Percentiles rank a stretch among this genome's conserved stretches.
phyloP scores from a whole-genome alignment of 345 rosid genomes.

The Corymbia maculata region DNA sequence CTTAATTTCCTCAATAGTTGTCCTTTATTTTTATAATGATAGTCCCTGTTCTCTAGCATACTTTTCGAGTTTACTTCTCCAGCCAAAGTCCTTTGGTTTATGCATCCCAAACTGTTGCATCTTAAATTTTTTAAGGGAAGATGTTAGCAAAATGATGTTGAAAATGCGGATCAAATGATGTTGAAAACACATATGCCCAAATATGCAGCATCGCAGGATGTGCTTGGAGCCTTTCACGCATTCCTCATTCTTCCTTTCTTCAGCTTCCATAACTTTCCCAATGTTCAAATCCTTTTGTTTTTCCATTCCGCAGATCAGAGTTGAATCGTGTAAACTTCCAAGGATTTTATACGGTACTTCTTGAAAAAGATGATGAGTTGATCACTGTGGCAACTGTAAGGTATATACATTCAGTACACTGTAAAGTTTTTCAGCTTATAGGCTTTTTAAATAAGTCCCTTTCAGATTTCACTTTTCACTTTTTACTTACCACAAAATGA shows the following conservation, averaged over 20 bases:
- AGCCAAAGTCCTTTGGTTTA: background rate
- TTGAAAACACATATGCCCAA: too few species aligned
- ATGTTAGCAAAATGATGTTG: background rate
- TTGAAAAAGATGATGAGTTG: constrained; percentile 67
- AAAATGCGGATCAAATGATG: background rate
- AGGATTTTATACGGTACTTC: constrained; percentile 68
- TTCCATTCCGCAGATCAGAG: constrained; percentile 36
- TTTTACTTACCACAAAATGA: background rate
- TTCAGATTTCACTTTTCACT: background rate
- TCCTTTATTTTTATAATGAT: background rate
- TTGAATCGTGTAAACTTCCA: constrained; percentile 57
- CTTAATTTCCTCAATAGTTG: background rate
- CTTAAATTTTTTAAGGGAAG: background rate
- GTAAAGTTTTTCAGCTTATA: background rate
- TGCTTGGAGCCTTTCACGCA: background rate
- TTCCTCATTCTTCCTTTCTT: background rate
- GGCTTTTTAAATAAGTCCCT: background rate
- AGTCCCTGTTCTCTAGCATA: background rate
- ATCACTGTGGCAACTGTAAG: constrained; percentile 59
- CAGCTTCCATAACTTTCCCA: background rate
- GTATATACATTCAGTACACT: constrained; percentile 24
- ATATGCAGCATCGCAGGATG: background rate
- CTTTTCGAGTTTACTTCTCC: background rate
- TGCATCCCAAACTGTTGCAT: background rate
- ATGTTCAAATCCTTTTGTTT: background rate